A percentile compares a stretch with the other conserved stretches of the same genome.
Evolutionary conservation across 345 rosid genomes (phyloP).

Genomic region (Rhodomyrtus tomentosa): DNA sequence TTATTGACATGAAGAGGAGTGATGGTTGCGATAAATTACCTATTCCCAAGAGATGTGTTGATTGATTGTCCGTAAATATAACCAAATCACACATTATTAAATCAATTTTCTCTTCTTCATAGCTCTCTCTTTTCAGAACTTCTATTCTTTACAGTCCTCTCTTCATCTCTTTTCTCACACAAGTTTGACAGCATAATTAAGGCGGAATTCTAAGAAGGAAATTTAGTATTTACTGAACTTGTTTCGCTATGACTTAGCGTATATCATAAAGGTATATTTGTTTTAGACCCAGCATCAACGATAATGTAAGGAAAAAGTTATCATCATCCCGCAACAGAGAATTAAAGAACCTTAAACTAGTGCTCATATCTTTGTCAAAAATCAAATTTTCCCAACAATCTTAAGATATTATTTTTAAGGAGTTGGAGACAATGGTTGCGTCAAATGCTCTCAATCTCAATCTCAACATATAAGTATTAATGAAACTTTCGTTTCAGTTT

Average conservation of each 20-base stretch:
- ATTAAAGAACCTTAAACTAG: background rate
- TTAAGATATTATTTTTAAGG: background rate
- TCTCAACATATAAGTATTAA: background rate
- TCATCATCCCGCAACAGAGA: background rate
- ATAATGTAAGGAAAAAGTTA: fast-evolving
- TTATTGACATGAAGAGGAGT: background rate
- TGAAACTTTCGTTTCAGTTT: background rate
- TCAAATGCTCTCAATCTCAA: background rate
- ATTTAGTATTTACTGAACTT: background rate
- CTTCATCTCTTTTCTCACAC: background rate
- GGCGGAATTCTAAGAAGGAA: background rate
- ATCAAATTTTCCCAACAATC: background rate
- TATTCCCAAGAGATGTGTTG: background rate
- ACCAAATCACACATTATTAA: background rate
- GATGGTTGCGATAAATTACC: background rate
- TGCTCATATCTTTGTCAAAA: background rate
- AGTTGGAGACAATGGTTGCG: background rate
- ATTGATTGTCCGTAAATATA: background rate
- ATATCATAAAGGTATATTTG: background rate
- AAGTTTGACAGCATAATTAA: background rate
- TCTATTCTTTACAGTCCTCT: background rate
- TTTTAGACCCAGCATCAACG: background rate
- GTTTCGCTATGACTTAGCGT: too few species aligned
- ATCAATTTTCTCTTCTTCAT: background rate
- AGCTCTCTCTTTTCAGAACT: background rate